Base-by-base conservation (phyloP, 768 basidiomycete species). In the Suillus americanus region DNA sequence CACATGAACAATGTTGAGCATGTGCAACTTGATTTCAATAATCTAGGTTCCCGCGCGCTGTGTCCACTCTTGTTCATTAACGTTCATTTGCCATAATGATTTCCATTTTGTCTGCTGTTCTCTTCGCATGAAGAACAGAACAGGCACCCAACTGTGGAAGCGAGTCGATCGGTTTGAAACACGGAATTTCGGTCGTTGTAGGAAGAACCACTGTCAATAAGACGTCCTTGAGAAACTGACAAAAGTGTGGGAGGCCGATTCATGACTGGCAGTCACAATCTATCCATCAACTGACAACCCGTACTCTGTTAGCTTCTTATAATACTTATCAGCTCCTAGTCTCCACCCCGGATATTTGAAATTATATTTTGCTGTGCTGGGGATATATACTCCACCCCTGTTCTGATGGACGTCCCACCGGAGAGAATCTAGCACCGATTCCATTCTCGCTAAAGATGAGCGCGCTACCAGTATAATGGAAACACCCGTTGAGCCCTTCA, bases 401-500 rank as follows among this genome's bases (percentile, higher is more conserved):
- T 65, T 71, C 64, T 64, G 53, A 59, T 59, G 1, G 61, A 70
- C 64, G 16, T 18, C 62, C 33, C 50, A 65, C 59, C 53, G 68
- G 67, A 69, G 62, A 63, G 53, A 51, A 62, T 55, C 53, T 20
- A 16, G 28, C n/a, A 55, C 67, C 62, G 35, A 63, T 64, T 30
- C 23, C 23, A 33, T 54, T 54, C 53, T 54, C 33, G 53, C 63
- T 62, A 37, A 60, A 33, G 37, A 64, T 60, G 57, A 50, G 45
- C 41, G 59, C 61, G 45, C 50, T 64, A 61, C 23, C 57, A 18
- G 18, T 28, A 63, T 38, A 63, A 65, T 61, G 64, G 67, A 70
- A 66, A 67, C 69, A 68, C 69, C 69, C 67, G 70, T 54, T 74
- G 73, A 74, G 71, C 74, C 79, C 69, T 68, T 69, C 69, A 66